Evolutionary conservation across 257 asterid genomes (phyloP), one percentile per base, ranked within the genome.

Genomic region (Forsythia suspensa): DNA sequence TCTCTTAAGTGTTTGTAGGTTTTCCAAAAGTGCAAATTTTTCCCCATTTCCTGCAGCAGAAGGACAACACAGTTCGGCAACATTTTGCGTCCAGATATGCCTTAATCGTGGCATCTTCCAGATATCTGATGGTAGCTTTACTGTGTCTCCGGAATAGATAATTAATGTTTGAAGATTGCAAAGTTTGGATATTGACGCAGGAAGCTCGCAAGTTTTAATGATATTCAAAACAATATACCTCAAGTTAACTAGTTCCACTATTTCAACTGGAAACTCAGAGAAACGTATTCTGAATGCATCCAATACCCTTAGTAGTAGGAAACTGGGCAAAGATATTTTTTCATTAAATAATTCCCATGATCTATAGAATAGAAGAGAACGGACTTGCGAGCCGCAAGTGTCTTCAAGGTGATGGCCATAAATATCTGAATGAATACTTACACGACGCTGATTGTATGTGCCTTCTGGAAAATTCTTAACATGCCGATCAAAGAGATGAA

Each of bases 61-160:
- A 75, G 79, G 79, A 29, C 43, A 76, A 44, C 41, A 41, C 73
- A 3, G 6, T 13, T 29, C 4, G n/a, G n/a, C 44, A 24, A 6
- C n/a, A n/a, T n/a, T n/a, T n/a, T n/a, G n/a, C n/a, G 66, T 20
- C 38, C 3, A 12, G 7, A 85, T 70, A 79, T 82, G 84, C 74
- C 88, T 79, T 39, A 85, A 9, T 24, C 9, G 38, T 18, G 74
- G 73, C 84, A 82, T 68, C 29, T 16, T 21, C 86, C 82, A 82
- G 48, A 72, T 72, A 0, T 69, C 48, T 51, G 75, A 1, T 16
- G 73, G 82, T 16, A 80, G 52, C 24, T 21, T 37, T 10, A 75
- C 40, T 4, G 12, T 4, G 41, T 9, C 42, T 42, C 3, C 3
- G 15, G 3, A 16, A 21, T 6, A 6, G 10, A 74, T 24, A 5